Conservation (phyloP, 306 rosid genomes). For the Fragaria ananassa region DNA sequence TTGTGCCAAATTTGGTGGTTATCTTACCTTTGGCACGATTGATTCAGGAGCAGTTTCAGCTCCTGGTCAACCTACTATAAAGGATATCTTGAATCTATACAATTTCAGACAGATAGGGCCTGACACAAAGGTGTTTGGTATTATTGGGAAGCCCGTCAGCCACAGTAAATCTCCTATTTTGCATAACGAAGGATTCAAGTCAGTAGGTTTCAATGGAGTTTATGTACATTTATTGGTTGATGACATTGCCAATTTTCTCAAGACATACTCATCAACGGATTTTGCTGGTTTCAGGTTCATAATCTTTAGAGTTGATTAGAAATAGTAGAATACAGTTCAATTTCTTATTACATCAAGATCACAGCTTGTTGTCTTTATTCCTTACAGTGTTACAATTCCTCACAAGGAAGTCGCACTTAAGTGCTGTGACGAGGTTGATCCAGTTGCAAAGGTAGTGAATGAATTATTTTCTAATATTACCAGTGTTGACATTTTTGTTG, state of each 20-base stretch:
- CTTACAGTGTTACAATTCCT: conserved; percentile 71
- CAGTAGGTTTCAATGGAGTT: conserved; percentile 66
- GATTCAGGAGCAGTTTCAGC: conserved; percentile 83
- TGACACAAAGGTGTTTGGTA: conserved; percentile 75
- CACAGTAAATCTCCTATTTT: conserved; percentile 86
- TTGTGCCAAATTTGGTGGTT: conserved; percentile 89
- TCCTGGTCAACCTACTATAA: conserved; percentile 88
- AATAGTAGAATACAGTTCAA: not conserved
- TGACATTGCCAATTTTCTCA: conserved; percentile 66
- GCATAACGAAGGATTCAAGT: conserved; percentile 73
- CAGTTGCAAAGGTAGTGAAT: conserved; percentile 78
- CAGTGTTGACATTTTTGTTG: conserved; percentile 4
- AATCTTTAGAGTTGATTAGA: not conserved
- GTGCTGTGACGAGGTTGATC: conserved; percentile 90
- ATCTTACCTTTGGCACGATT: conserved; percentile 78
- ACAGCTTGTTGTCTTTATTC: conserved; percentile 20
- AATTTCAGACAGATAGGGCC: conserved; percentile 68
- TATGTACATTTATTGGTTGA: conserved; percentile 80
- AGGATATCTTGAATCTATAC: conserved; percentile 67
- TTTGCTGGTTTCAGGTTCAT: conserved; percentile 86
- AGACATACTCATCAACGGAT: conserved; percentile 73
- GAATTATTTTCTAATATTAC: conserved; percentile 13
- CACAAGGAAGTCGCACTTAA: conserved; percentile 77
- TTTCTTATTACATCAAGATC: conserved; percentile 15
- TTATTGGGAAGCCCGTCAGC: conserved; percentile 86